Evolutionary conservation across 495 filamentous ascomycete genomes (phyloP).

Genomic region (Penicillium verhagenii): DNA sequence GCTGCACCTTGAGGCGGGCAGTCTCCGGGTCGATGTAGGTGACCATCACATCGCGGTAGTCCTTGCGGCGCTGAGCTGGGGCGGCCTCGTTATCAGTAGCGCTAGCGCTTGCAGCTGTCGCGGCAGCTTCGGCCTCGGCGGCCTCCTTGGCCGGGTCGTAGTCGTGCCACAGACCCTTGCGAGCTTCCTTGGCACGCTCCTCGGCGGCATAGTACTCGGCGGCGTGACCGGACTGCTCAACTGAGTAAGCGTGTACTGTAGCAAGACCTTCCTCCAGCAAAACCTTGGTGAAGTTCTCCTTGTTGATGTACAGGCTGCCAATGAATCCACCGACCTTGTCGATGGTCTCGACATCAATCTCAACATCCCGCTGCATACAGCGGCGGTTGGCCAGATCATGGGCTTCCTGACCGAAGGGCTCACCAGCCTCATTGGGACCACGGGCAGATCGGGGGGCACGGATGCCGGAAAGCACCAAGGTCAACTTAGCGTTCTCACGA

Average conservation of each 20-base stretch:
- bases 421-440: slow-evolving; percentile 73
- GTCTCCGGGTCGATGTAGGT: slow-evolving; percentile 77
- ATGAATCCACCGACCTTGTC: slow-evolving; percentile 98
- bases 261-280: slow-evolving; percentile 94
- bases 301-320: slow-evolving; percentile 88
- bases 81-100: slow-evolving; percentile 49
- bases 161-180: slow-evolving; percentile 88
- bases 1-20: slow-evolving; percentile 81
- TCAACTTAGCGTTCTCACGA: slow-evolving; percentile 90
- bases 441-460: slow-evolving; percentile 88
- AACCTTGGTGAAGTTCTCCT: slow-evolving; percentile 92
- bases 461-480: slow-evolving; percentile 91
- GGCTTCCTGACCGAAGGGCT: slow-evolving; percentile 95
- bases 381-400: slow-evolving; percentile 84
- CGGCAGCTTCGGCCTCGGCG: slow-evolving; percentile 49
- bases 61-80: slow-evolving; percentile 56
- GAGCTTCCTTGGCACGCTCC: slow-evolving; percentile 78
- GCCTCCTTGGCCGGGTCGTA: slow-evolving; percentile 83
- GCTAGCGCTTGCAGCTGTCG: slow-evolving; percentile 41
- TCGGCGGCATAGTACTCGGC: slow-evolving; percentile 86
- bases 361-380: slow-evolving; percentile 91
- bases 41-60: slow-evolving; percentile 90
- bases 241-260: slow-evolving; percentile 88
- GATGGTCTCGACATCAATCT: slow-evolving; percentile 91
- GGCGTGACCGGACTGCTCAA: slow-evolving; percentile 89